Evolutionary conservation across 2,329 filamentous ascomycete species (phyloP), one percentile per base, ranked within the genome.

Genomic region (Colletotrichum scovillei): DNA sequence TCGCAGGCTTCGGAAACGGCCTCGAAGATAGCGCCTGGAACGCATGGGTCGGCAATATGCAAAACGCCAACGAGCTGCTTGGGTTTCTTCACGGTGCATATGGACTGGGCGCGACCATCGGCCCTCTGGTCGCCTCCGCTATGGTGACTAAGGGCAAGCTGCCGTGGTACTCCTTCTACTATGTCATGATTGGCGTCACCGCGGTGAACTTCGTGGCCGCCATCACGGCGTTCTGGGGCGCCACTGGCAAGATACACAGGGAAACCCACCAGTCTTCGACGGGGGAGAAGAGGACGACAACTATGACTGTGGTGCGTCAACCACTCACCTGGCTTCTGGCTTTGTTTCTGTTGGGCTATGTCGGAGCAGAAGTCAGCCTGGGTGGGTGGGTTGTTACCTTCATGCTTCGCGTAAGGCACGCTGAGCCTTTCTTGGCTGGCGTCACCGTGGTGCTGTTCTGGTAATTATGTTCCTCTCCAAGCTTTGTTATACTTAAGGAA

Each of bases 331-430:
- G 93, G 93, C 84, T 94, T n/a, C 86, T 91, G 56, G 88, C 94
- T 2, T 73, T 93, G 1, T 97, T 97, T 80, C 84, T 97, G 16
- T 87, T 97, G 5, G 90, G 91, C 9, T 97, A 97, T 78, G 92
- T 96, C 0, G 95, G 95, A 4, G 88, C 90, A 6, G 95, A 97
- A 82, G 92, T 95, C 73, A 91, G 90, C 0, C 84, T 95, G 2
- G 92, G 92, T 11, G 84, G 94, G 19, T 97, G 94, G 94, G 92
- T 97, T 75, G 92, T 94, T 62, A 92, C 92, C 0, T 97, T 97
- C 80, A 97, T 97, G 94, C 90, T 95, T n/a, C 86, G 89, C 24
- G 91, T 95, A 28, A 89, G 95, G 16, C 81, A 92, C 49, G 94
- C 92, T 4, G 88, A 86, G 28, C 85, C 90, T 0, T 96, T 97